A percentile compares a stretch with the other conserved stretches of the same genome.
phyloP scores from a whole-genome alignment of 345 rosid genomes.

The Combretum micranthum region DNA sequence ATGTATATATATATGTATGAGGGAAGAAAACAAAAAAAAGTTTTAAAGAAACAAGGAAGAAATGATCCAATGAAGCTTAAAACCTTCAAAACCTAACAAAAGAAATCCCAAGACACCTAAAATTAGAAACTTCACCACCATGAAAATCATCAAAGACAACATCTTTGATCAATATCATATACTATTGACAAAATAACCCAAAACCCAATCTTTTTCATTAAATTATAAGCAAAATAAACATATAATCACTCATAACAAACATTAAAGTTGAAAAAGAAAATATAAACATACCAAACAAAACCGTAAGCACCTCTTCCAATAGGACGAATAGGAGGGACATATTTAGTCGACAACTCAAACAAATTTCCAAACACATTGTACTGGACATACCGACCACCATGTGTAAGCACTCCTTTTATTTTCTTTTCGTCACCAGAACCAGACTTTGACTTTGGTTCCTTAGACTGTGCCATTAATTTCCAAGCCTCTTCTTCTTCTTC shows the following conservation, averaged over 20 bases:
- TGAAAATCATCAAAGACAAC: too few relatives aligned
- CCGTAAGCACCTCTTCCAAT: conserved; percentile 76
- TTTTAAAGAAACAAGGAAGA: too few relatives aligned
- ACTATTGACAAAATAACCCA: neutral
- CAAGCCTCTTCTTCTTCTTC: too few relatives aligned
- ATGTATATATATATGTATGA: too few relatives aligned
- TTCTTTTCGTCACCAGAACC: conserved; percentile 27
- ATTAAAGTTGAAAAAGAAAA: neutral
- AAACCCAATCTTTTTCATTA: neutral
- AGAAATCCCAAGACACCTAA: too few relatives aligned
- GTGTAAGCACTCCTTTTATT: conserved; percentile 52
- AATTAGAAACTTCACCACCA: too few relatives aligned
- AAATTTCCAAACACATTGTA: conserved; percentile 70
- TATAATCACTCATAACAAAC: neutral
- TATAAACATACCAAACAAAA: conserved; percentile 49
- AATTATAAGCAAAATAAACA: neutral
- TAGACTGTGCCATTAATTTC: conserved; percentile 18
- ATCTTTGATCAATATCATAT: too few relatives aligned
- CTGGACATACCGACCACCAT: conserved; percentile 63
- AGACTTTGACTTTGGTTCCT: conserved; percentile 47
- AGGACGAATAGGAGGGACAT: conserved; percentile 69
- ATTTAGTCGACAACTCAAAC: conserved; percentile 66
- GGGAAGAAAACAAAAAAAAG: too few relatives aligned
- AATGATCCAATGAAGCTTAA: too few relatives aligned
- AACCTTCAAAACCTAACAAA: too few relatives aligned